Percentiles rank a stretch among this genome's conserved stretches.
Conservation (phyloP, 75 land plant genomes). For the Cunninghamia lanceolata region DNA sequence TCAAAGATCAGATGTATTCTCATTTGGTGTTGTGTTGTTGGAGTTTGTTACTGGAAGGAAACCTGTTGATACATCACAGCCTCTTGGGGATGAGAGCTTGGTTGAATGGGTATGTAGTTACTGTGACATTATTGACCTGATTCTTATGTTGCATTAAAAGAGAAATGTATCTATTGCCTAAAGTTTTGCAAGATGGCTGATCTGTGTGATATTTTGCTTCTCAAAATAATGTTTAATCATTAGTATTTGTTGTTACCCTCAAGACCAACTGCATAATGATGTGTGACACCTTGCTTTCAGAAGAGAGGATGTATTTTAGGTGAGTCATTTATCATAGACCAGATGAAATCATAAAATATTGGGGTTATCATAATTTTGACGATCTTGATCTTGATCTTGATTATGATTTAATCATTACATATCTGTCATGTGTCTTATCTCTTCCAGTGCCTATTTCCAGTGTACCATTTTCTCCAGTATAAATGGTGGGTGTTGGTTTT, state of each 20-base stretch:
- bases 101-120: slow-evolving; percentile 68
- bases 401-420: neutral
- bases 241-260: neutral
- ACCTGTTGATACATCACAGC: slow-evolving; percentile 60
- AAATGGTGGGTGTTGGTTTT: neutral
- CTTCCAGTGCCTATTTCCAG: neutral
- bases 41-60: slow-evolving; percentile 77
- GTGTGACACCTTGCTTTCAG: neutral
- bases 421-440: neutral
- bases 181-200: neutral
- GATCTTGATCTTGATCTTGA: neutral
- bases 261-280: neutral
- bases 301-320: neutral
- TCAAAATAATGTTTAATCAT: neutral
- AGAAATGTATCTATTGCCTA: neutral
- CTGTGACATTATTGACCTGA: neutral
- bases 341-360: neutral
- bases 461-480: neutral
- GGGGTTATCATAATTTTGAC: neutral
- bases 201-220: neutral
- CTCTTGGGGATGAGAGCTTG: slow-evolving; percentile 61
- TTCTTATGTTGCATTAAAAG: slow-evolving; percentile 3
- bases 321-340: neutral
- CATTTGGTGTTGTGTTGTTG: slow-evolving; percentile 80
- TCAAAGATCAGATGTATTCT: slow-evolving; percentile 76